These are phyloP conservation scores for Kodamaea anthophila DNA, from an alignment of 1,139 yeast species.

Conservation along the genomic window DNA sequence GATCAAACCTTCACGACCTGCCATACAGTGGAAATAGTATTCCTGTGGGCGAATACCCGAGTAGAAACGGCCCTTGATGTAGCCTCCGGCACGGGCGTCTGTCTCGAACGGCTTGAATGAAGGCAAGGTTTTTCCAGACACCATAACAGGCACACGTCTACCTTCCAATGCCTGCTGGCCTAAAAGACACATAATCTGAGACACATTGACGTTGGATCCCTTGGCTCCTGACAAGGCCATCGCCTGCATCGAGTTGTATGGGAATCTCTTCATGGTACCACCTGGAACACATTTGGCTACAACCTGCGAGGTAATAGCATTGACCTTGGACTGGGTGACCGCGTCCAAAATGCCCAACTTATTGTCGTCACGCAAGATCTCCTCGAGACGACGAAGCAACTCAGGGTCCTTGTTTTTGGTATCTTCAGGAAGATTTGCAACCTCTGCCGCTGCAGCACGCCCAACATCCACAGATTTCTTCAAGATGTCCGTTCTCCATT, in stretches of 20 bases:
- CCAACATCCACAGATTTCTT: constrained; percentile 76
- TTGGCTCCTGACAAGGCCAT: constrained; percentile 99
- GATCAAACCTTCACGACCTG: constrained; percentile 99
- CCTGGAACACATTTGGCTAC: constrained; percentile 92
- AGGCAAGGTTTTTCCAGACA: constrained; percentile 94
- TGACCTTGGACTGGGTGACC: constrained; percentile 89
- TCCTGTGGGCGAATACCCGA: constrained; percentile 99
- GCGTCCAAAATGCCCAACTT: constrained; percentile 95
- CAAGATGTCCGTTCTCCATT: constrained; percentile 80
- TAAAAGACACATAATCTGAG: constrained; percentile 97
- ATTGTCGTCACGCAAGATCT: constrained; percentile 87
- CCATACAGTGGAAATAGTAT: constrained; percentile 99
- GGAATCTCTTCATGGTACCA: constrained; percentile 94
- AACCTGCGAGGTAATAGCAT: constrained; percentile 85
- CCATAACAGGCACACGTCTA: constrained; percentile 99
- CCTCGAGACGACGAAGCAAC: constrained; percentile 82
- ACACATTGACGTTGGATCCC: constrained; percentile 96
- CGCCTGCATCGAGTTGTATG: constrained; percentile 94
- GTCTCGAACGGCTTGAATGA: constrained; percentile 96
- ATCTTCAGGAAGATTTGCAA: constrained; percentile 67
- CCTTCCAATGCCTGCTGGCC: constrained; percentile 99
- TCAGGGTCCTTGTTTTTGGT: constrained; percentile 57
- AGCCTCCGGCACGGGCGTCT: constrained; percentile 98
- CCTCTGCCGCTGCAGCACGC: constrained; percentile 89
- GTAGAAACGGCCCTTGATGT: constrained; percentile 93